Conservation (phyloP, 352 stramenopile genomes). For the Phytophthora sp. region DNA sequence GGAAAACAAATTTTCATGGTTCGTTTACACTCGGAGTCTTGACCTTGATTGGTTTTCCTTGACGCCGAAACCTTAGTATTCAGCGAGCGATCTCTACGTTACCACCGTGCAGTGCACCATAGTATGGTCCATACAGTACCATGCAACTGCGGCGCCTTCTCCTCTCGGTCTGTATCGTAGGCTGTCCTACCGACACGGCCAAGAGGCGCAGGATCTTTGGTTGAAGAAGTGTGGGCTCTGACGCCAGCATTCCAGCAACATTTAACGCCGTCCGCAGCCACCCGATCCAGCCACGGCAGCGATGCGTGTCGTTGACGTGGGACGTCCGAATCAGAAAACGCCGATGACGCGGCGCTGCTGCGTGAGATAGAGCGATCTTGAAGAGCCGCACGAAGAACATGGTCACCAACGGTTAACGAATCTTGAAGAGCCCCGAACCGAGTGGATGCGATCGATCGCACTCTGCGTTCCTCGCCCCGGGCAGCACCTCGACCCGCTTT, state of each 20-base stretch:
- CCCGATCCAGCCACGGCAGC: neutral
- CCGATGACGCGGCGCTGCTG: constrained; percentile 16
- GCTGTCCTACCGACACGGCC: constrained; percentile 5
- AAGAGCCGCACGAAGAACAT: constrained; percentile 17
- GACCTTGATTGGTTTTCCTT: too few species aligned
- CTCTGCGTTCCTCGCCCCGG: constrained; percentile 16
- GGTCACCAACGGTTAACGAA: constrained; percentile 23
- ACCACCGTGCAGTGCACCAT: too few species aligned
- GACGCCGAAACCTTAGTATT: too few species aligned
- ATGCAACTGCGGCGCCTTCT: neutral
- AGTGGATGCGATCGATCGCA: constrained; percentile 2
- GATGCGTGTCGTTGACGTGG: constrained; percentile 17
- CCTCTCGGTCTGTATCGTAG: neutral
- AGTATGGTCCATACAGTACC: too few species aligned
- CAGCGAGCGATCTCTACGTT: too few species aligned
- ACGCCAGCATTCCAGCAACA: constrained; percentile 1
- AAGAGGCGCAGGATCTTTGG: constrained; percentile 3
- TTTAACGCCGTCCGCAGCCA: constrained; percentile 13
- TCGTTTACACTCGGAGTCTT: too few species aligned
- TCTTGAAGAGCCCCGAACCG: constrained; percentile 2
- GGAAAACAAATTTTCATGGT: too few species aligned
- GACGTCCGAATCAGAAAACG: constrained; percentile 17
- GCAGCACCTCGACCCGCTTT: constrained; percentile 1
- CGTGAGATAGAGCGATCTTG: constrained; percentile 25
- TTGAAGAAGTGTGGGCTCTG: constrained; percentile 5